Base-by-base conservation (phyloP, 768 basidiomycete genomes). In the Suillus hirtellus region DNA sequence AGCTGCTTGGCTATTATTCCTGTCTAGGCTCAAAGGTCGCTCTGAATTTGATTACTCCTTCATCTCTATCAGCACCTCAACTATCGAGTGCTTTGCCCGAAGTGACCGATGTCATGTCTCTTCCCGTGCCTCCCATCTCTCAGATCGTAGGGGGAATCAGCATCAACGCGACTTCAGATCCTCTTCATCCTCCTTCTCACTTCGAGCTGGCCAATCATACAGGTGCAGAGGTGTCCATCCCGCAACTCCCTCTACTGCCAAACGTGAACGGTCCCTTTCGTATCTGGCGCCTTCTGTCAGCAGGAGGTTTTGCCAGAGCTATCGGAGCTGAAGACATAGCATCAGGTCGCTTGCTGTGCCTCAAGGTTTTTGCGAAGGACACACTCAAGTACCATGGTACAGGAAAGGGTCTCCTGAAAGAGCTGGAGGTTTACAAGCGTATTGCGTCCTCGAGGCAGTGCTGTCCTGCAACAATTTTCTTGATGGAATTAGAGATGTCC, bases 401-500 rank as follows among this genome's bases (percentile, higher is more conserved):
- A 4, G 40, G 38, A 7, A 60, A 64, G 2, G 69, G 72, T 4
- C 67, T 77, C 42, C 58, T 67, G n/a, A 68, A 63, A 47, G 81
- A 82, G 60, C 65, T 82, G 44, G 63, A 54, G 17, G 72, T 72
- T 2, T 80, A 79, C 66, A 75, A 73, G 60, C 74, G 71, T 9
- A 66, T 82, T 54, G 74, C 72, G 31, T 68, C 61, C 65, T 69
- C 59, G 52, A 66, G 40, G 49, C 14, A 49, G 44, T 61, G 58
- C 44, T 55, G 62, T 40, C 68, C 63, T 15, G 78, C 76, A 35
- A 68, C 64, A 6, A 69, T 66, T 1, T 82, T 78, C 61, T 68
- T 82, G 31, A 82, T 82, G 67, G 68, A 76, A 47, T 53, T 80
- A 55, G 76, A 77, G 54, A 78, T 75, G 19, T 72, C 74, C 0